Base-by-base conservation (phyloP, 805 yeast genomes). In the Teunomyces pallodes region DNA sequence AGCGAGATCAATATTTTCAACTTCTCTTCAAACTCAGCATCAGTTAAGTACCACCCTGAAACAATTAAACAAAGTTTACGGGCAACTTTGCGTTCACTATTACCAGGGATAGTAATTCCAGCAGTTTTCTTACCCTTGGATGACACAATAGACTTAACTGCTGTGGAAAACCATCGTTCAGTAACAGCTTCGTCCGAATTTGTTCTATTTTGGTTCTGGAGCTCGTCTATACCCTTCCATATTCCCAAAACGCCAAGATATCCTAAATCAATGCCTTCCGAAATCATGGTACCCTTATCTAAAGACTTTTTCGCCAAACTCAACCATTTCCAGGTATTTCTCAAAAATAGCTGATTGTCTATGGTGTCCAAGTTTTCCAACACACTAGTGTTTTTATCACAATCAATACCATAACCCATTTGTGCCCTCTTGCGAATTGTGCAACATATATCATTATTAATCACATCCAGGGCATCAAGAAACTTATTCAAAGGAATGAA, bases 251-350 rank as follows among this genome's bases (percentile, higher is more conserved):
- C 95, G 5, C 99, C 99, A 54, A 87, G 85, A 61, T 81, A 90
- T 1, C 96, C 91, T 29, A 92, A 74, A 60, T 92, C 97, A 33
- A 89, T 69, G 13, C 80, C 84, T 20, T 82, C 83, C 4, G 86
- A 76, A 2, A 80, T 71, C 86, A 88, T 85, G 1, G 84, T 71
- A 0, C 88, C 86, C 43, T 83, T 79, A 14, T 76, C 77, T 3
- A 82, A 82, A 1, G 87, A 76, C 36, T 79, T 81, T 46, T 81
- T 77, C 0, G 95, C 89, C 44, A 87, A 79, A 1, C 82, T 79
- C 29, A 92, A 68, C 98, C 98, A 92, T 60, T 86, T 83, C 98
- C 98, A 92, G 0, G 96, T 86, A 56, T 88, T 85, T 51, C 86
- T 72, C 43, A 86, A 69, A 47, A 65, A 64, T 36, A 64, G 49